phyloP scores from a whole-genome alignment of 768 basidiomycete species.

The Terana coerulea region DNA sequence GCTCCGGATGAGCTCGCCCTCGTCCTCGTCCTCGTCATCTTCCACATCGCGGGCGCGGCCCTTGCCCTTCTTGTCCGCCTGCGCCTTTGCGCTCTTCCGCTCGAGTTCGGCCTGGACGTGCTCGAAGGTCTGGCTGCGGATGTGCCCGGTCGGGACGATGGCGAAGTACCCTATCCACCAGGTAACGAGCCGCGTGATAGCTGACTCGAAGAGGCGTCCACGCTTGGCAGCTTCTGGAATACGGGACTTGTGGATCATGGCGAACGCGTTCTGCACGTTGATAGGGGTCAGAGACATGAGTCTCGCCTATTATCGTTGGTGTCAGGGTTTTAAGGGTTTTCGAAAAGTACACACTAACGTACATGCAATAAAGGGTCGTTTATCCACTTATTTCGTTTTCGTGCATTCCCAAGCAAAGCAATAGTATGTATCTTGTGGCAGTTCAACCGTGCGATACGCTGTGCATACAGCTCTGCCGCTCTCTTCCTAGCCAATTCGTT shows the following conservation, averaged over 20 bases:
- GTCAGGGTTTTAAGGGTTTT: too few relatives aligned
- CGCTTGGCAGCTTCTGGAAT: slow-evolving; percentile 79
- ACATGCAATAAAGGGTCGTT: slow-evolving; percentile 85
- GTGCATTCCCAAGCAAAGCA: slow-evolving; percentile 70
- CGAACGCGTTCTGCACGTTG: slow-evolving; percentile 74
- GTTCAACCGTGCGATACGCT: slow-evolving; percentile 71
- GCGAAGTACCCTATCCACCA: slow-evolving; percentile 88
- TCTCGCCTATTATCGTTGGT: slow-evolving; percentile 70
- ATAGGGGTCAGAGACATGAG: slow-evolving; percentile 85
- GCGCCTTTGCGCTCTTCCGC: background rate
- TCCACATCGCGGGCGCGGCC: slow-evolving; percentile 27
- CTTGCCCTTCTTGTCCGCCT: slow-evolving; percentile 25
- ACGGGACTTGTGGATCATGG: slow-evolving; percentile 74
- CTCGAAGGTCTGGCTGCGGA: slow-evolving; percentile 74
- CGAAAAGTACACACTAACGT: slow-evolving; percentile 27
- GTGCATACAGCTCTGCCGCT: slow-evolving; percentile 49
- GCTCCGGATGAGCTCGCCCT: slow-evolving; percentile 67
- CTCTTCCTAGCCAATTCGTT: slow-evolving; percentile 33
- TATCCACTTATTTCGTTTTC: slow-evolving; percentile 76
- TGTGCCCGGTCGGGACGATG: slow-evolving; percentile 57
- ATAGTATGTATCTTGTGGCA: slow-evolving; percentile 91
- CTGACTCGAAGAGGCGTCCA: slow-evolving; percentile 83
- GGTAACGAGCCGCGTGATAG: slow-evolving; percentile 63
- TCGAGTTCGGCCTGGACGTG: slow-evolving; percentile 46
- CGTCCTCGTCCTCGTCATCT: slow-evolving; percentile 38